Percentiles rank a stretch among this genome's conserved stretches.
phyloP scores from a whole-genome alignment of 768 basidiomycete genomes.

The Tulasnella sp. region DNA sequence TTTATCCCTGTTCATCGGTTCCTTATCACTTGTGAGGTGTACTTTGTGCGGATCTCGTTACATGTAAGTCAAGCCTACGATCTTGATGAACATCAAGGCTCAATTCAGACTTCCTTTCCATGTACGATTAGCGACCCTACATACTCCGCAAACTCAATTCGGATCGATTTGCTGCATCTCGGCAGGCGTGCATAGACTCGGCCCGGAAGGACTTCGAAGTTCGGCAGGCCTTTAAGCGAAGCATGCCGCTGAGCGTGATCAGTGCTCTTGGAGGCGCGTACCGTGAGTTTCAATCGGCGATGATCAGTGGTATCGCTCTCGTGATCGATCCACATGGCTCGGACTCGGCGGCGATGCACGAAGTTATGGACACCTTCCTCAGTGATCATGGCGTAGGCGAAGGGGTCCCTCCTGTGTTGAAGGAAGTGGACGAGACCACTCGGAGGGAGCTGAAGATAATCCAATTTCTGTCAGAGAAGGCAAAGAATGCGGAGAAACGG shows the following conservation, averaged over 20 bases:
- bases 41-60: constrained; percentile 73
- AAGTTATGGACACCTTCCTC: constrained; percentile 68
- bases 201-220: constrained; percentile 79
- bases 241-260: constrained; percentile 49
- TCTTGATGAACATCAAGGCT: background rate
- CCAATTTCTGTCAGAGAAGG: constrained; percentile 40
- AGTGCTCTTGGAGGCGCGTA: constrained; percentile 67
- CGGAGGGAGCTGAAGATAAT: constrained; percentile 74
- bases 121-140: constrained; percentile 89
- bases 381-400: constrained; percentile 40
- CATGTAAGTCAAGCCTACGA: background rate
- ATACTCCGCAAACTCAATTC: constrained; percentile 66
- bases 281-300: constrained; percentile 77
- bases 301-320: constrained; percentile 82
- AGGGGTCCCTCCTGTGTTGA: constrained; percentile 23
- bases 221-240: constrained; percentile 53
- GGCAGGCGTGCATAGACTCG: constrained; percentile 82
- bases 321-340: constrained; percentile 65
- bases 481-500: constrained; percentile 22
- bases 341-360: constrained; percentile 60
- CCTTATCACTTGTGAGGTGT: constrained; percentile 78
- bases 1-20: constrained; percentile 78
- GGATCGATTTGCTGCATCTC: constrained; percentile 70
- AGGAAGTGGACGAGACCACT: constrained; percentile 74
- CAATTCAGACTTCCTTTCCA: background rate